These are phyloP conservation scores for Isabelozyma gotoi DNA, from an alignment of 805 yeast genomes.

Conservation along the genomic window DNA sequence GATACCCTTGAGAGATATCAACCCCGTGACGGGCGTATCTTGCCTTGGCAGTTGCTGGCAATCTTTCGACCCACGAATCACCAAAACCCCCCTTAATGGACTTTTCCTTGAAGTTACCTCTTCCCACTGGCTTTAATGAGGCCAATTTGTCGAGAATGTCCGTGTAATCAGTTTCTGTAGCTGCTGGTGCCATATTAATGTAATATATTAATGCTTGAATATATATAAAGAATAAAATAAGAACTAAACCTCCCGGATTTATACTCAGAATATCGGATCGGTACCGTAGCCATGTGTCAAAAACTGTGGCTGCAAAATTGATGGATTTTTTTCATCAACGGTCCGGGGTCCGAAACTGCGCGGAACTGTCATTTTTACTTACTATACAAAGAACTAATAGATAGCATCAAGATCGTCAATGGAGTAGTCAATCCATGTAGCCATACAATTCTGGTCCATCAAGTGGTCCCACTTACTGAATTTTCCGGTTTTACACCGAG, in stretches of 20 bases:
- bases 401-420: conserved; percentile 18
- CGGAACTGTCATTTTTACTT: background rate
- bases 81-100: conserved; percentile 5
- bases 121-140: conserved; percentile 14
- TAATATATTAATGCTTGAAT: background rate
- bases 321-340: too few species aligned
- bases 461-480: conserved; percentile 54
- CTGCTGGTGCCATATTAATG: conserved; percentile 16
- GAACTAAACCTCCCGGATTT: too few species aligned
- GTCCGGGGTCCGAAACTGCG: too few species aligned
- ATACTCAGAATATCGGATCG: too few species aligned
- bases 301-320: conserved; percentile 1
- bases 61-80: conserved; percentile 6
- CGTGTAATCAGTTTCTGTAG: conserved; percentile 3
- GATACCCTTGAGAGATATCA: conserved; percentile 40
- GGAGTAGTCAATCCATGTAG: conserved; percentile 59
- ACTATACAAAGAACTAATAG: conserved; percentile 7
- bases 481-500: conserved; percentile 52
- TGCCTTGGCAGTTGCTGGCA: conserved; percentile 22
- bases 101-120: conserved; percentile 7
- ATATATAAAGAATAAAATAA: too few species aligned
- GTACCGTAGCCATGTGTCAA: background rate
- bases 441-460: conserved; percentile 71
- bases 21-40: conserved; percentile 34
- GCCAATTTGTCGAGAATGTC: conserved; percentile 14